These are phyloP conservation scores for Alternaria gaisen DNA, from an alignment of 2,329 filamentous ascomycete genomes.

Conservation along the genomic window DNA sequence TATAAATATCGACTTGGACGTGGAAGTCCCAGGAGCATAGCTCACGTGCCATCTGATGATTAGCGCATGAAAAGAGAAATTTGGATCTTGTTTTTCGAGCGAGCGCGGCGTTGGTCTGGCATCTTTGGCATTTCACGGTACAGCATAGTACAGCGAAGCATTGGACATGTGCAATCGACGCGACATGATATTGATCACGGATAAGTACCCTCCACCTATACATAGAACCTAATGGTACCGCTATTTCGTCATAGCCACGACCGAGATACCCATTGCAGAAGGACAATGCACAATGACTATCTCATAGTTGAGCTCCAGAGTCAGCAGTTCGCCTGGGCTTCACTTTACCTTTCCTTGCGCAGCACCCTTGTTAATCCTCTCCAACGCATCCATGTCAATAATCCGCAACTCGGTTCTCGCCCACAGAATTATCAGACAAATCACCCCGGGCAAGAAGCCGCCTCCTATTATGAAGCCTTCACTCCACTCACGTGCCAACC, in stretches of 20 bases:
- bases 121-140: neutral
- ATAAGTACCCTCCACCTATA: constrained; percentile 1
- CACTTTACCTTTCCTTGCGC: neutral
- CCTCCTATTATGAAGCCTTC: constrained; percentile 45
- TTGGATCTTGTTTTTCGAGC: constrained; percentile 13
- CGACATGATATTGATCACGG: constrained; percentile 9
- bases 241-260: neutral
- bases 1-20: neutral
- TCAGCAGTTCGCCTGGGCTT: neutral
- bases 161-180: constrained; percentile 1
- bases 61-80: neutral
- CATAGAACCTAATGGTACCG: constrained; percentile 10
- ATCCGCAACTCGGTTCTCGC: constrained; percentile 73
- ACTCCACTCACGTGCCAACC: constrained; percentile 31
- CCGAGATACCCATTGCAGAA: too few relatives aligned
- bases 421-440: constrained; percentile 68
- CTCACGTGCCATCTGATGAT: neutral
- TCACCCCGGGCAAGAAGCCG: constrained; percentile 57
- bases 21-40: neutral
- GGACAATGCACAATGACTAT: too few relatives aligned
- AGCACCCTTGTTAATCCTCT: constrained; percentile 64
- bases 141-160: constrained; percentile 10
- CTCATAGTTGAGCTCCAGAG: neutral
- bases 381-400: constrained; percentile 74
- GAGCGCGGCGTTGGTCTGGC: constrained; percentile 28